Percentiles rank a stretch among this genome's conserved stretches.
These are phyloP conservation scores for Dioscorea cayenensis DNA, from an alignment of 116 monocot species.

Conservation along the genomic window DNA sequence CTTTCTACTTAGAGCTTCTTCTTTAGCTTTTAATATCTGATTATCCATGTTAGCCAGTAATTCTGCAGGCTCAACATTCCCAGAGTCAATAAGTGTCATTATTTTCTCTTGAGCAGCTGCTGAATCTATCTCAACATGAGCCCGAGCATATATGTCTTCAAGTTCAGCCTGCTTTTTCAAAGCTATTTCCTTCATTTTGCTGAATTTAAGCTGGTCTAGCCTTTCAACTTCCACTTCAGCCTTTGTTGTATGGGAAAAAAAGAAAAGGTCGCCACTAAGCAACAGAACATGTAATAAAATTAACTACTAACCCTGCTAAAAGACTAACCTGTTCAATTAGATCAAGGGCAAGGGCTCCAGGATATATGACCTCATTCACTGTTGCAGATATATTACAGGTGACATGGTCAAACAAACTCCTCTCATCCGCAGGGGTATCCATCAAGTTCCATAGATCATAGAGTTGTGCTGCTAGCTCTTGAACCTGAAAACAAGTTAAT, in stretches of 20 bases:
- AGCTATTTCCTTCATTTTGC: conserved; percentile 97
- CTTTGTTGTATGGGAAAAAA: conserved; percentile 17
- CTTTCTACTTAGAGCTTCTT: conserved; percentile 74
- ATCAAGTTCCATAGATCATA: conserved; percentile 92
- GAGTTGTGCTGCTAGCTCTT: conserved; percentile 75
- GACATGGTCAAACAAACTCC: conserved; percentile 68
- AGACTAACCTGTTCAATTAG: conserved; percentile 75
- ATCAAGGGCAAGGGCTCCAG: conserved; percentile 84
- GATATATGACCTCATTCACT: conserved; percentile 74
- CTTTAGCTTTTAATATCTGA: conserved; percentile 75
- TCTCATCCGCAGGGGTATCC: conserved; percentile 80
- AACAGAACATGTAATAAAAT: background rate
- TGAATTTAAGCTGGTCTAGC: conserved; percentile 73
- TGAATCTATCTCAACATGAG: conserved; percentile 81
- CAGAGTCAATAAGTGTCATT: conserved; percentile 62
- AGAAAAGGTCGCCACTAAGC: background rate
- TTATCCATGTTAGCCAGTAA: conserved; percentile 82
- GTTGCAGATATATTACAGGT: conserved; percentile 74
- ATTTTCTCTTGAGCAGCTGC: conserved; percentile 66
- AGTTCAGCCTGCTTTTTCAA: conserved; percentile 85
- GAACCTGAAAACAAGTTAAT: conserved; percentile 44
- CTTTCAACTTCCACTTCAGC: conserved; percentile 97
- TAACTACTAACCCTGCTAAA: background rate
- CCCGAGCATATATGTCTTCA: conserved; percentile 77
- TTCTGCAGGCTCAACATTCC: conserved; percentile 76